Percentiles rank a stretch among this genome's conserved stretches.
phyloP scores from a whole-genome alignment of 2,329 filamentous ascomycete genomes.

The Sarocladium oryzae region DNA sequence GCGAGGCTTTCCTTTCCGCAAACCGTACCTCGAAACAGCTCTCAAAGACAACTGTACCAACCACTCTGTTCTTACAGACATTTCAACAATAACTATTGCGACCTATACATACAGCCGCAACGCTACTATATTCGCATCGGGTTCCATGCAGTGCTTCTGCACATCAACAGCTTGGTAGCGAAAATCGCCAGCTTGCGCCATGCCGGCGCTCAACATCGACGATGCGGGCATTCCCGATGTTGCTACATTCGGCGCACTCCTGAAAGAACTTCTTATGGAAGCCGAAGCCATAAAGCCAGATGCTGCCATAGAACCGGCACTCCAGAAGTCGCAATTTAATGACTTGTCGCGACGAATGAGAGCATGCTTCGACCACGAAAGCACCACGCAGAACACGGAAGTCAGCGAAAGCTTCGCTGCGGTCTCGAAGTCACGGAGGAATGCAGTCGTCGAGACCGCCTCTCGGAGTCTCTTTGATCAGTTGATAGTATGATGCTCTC shows the following conservation, averaged over 20 bases:
- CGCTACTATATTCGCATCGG: background rate
- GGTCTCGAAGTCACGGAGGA: constrained; percentile 30
- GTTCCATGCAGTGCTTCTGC: background rate
- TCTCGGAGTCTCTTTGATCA: constrained; percentile 74
- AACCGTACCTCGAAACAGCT: too few species aligned
- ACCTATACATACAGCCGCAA: too few species aligned
- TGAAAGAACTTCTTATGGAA: constrained; percentile 51
- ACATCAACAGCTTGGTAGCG: background rate
- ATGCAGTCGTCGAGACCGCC: constrained; percentile 75
- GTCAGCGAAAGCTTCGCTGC: background rate
- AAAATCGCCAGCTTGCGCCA: constrained; percentile 21
- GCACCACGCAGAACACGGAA: constrained; percentile 21
- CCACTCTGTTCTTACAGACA: too few species aligned
- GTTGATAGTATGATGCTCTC: constrained; percentile 53
- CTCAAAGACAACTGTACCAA: too few species aligned
- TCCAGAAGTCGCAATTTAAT: constrained; percentile 62
- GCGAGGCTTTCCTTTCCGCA: background rate
- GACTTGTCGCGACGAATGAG: constrained; percentile 40
- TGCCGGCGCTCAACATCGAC: constrained; percentile 42
- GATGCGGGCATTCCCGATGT: constrained; percentile 48
- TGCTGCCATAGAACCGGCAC: constrained; percentile 62
- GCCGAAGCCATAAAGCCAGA: constrained; percentile 54
- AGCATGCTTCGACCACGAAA: constrained; percentile 23
- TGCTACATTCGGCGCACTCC: constrained; percentile 43
- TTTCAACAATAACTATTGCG: too few species aligned